Conservation (phyloP, 352 stramenopile species). For the Elongisporangium prolatum region DNA sequence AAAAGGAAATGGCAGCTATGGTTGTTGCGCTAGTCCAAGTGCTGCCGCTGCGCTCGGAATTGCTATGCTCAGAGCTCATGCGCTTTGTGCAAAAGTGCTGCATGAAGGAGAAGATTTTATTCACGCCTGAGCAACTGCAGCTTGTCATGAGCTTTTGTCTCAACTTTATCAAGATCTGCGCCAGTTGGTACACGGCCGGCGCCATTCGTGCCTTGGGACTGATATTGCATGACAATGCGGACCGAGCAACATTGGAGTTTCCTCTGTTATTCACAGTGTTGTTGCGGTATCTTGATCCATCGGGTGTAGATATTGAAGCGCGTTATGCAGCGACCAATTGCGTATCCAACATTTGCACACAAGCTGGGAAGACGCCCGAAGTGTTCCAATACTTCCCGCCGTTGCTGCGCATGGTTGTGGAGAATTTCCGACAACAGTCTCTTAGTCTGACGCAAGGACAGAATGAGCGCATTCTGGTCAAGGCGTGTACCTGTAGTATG, state of each 20-base stretch:
- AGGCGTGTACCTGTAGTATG: conserved; percentile 82
- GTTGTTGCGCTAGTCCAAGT: conserved; percentile 52
- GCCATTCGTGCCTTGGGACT: conserved; percentile 68
- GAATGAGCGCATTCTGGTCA: conserved; percentile 75
- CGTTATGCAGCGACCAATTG: conserved; percentile 84
- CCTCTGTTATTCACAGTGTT: conserved; percentile 67
- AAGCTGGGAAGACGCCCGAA: conserved; percentile 61
- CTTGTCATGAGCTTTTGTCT: conserved; percentile 69
- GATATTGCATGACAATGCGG: conserved; percentile 76
- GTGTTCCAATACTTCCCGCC: conserved; percentile 64
- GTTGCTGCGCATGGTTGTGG: conserved; percentile 77
- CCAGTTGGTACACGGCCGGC: conserved; percentile 67
- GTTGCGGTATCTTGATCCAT: conserved; percentile 67
- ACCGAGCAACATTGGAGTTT: conserved; percentile 53
- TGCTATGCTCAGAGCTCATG: conserved; percentile 75
- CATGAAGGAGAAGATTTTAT: conserved; percentile 65
- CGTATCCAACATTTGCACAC: conserved; percentile 72
- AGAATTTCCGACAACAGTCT: conserved; percentile 82
- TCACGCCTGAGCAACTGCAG: conserved; percentile 49
- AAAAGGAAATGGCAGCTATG: conserved; percentile 58
- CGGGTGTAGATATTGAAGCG: conserved; percentile 78
- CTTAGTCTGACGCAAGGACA: conserved; percentile 55
- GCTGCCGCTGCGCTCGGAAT: conserved; percentile 57
- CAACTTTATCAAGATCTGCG: conserved; percentile 68
- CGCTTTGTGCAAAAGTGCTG: conserved; percentile 80